These are phyloP conservation scores for Paratinospora sagittata DNA, from an alignment of 164 flowering plant genomes.

Conservation along the genomic window DNA sequence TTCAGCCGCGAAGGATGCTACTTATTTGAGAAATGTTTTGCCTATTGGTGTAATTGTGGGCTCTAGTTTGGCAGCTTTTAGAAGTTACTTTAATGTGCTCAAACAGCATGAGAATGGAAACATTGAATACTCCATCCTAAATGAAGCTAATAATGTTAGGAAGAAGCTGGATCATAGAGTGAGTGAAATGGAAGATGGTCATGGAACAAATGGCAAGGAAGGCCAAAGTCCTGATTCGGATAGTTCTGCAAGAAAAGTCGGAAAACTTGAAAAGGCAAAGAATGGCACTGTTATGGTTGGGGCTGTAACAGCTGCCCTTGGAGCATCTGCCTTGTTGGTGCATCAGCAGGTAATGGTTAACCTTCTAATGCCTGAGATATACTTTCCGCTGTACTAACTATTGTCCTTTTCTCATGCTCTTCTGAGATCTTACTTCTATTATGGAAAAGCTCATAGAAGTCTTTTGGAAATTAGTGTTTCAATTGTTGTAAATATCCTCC, in stretches of 20 bases:
- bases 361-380: not conserved
- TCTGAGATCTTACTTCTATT: not conserved
- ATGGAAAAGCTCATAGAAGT: not conserved
- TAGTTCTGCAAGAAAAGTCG: constrained; percentile 12
- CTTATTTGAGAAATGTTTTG: constrained; percentile 49
- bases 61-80: constrained; percentile 67
- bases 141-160: constrained; percentile 11
- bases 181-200: constrained; percentile 16
- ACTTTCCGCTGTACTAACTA: not conserved
- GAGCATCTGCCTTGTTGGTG: constrained; percentile 75
- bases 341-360: constrained; percentile 45
- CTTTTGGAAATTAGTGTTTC: not conserved
- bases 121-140: constrained; percentile 8
- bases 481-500: not conserved
- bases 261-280: constrained; percentile 16
- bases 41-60: constrained; percentile 90
- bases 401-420: not conserved
- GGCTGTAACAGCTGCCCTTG: constrained; percentile 92
- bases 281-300: constrained; percentile 58
- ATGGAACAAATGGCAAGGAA: constrained; percentile 10
- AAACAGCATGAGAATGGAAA: constrained; percentile 19
- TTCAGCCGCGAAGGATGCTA: constrained; percentile 45
- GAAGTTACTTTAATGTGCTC: constrained; percentile 43
- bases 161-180: constrained; percentile 16
- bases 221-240: constrained; percentile 16